Evolutionary conservation across 306 rosid genomes (phyloP), one percentile per base, ranked within the genome.

Genomic region (Rosa multiflora): DNA sequence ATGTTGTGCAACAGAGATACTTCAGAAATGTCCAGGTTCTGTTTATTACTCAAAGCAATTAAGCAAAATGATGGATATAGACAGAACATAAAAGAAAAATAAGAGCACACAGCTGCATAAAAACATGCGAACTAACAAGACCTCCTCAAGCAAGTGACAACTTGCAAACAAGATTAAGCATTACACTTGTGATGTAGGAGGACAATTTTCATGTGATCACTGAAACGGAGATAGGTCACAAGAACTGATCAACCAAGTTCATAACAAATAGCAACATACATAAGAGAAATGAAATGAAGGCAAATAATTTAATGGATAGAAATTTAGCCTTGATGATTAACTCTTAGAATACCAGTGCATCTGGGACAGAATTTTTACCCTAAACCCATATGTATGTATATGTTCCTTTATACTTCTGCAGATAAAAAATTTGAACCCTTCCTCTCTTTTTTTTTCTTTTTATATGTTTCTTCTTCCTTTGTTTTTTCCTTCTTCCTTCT

Each of bases 21-120:
- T 48, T 86, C 76, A 70, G 96, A 92, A 82, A 94, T 88, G 85
- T 94, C 94, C 80, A 94, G 82, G 72, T 89, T 94, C 97, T 94
- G 92, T 48, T 12, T 13, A 48, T 73, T 15, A 13, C 17, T 48
- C 51, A 42, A 67, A 79, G 32, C 3, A n/a, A 73, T 29, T 32
- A 72, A 37, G 49, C 52, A 15, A 59, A 10, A 48, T 9, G 32
- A 42, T 44, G 48, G 48, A 8, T 10, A 61, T 13, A 20, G 42
- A 21, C 52, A 0, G 10, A 32, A 4, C n/a, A 72, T 48, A 2
- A 49, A 21, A 62, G 32, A 42, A 39, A 39, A 52, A 72, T 70
- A 11, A 12, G 20, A 32, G 35, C 68, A 39, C 8, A 37, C 42
- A 2, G 20, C 32, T 32, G 37, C n/a, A 32, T 32, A 32, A 32